Conservation (phyloP, 495 filamentous ascomycete species). For the Xylaria castorea region DNA sequence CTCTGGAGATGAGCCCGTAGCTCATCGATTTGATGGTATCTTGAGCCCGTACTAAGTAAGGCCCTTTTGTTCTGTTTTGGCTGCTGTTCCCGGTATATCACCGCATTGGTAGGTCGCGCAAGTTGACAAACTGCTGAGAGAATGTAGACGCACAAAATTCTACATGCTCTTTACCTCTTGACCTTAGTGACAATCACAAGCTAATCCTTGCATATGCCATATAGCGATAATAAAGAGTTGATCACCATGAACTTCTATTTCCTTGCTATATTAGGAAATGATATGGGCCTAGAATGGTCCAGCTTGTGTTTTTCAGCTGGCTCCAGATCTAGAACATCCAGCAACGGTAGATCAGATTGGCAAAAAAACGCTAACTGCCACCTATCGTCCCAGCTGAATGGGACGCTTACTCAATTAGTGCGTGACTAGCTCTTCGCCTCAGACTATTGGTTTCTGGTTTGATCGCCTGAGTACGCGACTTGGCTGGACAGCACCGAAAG, state of each 20-base stretch:
- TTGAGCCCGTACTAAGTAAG: too few relatives aligned
- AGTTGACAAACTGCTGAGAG: neutral
- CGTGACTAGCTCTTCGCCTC: neutral
- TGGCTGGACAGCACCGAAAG: neutral
- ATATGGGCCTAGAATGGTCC: neutral
- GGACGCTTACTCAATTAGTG: neutral
- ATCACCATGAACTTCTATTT: neutral
- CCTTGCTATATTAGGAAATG: neutral
- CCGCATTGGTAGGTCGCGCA: too few relatives aligned
- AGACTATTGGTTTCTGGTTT: neutral
- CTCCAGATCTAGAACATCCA: neutral
- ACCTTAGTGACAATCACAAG: neutral
- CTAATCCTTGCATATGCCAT: neutral
- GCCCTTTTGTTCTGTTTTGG: too few relatives aligned
- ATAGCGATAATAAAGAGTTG: neutral
- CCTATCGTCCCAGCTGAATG: slow-evolving; percentile 2
- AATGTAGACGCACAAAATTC: neutral
- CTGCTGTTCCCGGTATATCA: too few relatives aligned
- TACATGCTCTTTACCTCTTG: neutral
- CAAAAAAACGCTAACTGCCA: neutral
- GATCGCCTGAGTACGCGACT: neutral
- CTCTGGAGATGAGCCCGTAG: neutral
- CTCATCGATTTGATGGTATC: too few relatives aligned
- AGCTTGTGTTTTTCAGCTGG: neutral
- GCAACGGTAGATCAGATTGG: neutral